Conservation (phyloP, 2,329 filamentous ascomycete genomes). For the Ceratocystis lukuohia region DNA sequence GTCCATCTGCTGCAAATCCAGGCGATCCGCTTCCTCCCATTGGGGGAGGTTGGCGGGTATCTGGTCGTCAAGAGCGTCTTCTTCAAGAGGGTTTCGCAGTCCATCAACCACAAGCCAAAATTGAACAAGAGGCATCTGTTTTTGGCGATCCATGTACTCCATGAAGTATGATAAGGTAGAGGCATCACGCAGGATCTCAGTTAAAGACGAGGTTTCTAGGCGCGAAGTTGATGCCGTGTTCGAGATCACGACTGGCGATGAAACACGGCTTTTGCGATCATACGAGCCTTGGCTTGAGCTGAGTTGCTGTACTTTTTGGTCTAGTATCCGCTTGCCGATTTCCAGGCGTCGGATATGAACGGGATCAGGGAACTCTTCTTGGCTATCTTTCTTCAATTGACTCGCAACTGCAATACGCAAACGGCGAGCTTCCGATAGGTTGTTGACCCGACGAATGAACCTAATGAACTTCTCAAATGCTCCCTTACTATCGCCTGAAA, state of each 20-base stretch:
- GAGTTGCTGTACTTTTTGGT: slow-evolving; percentile 76
- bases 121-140: slow-evolving; percentile 77
- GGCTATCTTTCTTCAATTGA: slow-evolving; percentile 74
- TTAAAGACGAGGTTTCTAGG: slow-evolving; percentile 61
- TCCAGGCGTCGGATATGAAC: slow-evolving; percentile 81
- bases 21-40: slow-evolving; percentile 74
- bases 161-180: slow-evolving; percentile 95
- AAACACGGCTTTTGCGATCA: slow-evolving; percentile 11
- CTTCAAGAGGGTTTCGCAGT: slow-evolving; percentile 84
- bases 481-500: slow-evolving; percentile 71
- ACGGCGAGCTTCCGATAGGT: slow-evolving; percentile 79
- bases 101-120: slow-evolving; percentile 98
- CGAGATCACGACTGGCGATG: slow-evolving; percentile 21
- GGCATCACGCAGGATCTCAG: slow-evolving; percentile 78
- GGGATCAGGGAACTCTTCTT: slow-evolving; percentile 65
- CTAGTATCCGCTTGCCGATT: slow-evolving; percentile 77
- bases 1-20: slow-evolving; percentile 81
- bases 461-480: slow-evolving; percentile 92
- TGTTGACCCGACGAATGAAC: slow-evolving; percentile 74
- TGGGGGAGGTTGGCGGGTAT: slow-evolving; percentile 46
- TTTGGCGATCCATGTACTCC: slow-evolving; percentile 96
- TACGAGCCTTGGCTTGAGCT: slow-evolving; percentile 16
- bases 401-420: slow-evolving; percentile 87
- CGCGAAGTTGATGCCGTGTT: slow-evolving; percentile 38
- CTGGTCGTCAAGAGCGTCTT: slow-evolving; percentile 46